Evolutionary conservation across 768 basidiomycete genomes (phyloP).

Genomic region (Termitomyces sp.): DNA sequence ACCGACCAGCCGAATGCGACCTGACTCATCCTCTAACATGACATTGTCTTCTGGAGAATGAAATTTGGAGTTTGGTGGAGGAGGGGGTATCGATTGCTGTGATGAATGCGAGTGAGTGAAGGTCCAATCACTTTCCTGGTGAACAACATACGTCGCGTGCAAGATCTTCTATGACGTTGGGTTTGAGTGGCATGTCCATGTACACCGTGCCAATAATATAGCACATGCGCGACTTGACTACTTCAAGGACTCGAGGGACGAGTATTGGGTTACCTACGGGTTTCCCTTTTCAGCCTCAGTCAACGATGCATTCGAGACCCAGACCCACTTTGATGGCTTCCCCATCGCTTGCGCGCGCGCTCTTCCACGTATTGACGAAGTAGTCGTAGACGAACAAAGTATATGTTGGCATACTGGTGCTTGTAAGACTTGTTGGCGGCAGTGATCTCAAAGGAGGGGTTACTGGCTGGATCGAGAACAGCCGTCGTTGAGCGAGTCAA

Average conservation of each 20-base stretch:
- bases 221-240: slow-evolving; percentile 78
- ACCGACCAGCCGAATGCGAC: slow-evolving; percentile 85
- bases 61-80: slow-evolving; percentile 70
- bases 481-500: slow-evolving; percentile 30
- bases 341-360: slow-evolving; percentile 36
- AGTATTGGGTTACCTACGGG: slow-evolving; percentile 57
- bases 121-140: background rate
- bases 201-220: slow-evolving; percentile 95
- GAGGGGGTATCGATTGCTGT: slow-evolving; percentile 86
- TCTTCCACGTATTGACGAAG: slow-evolving; percentile 37
- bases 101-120: background rate
- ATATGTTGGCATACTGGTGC: slow-evolving; percentile 54
- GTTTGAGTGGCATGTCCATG: slow-evolving; percentile 98
- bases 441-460: slow-evolving; percentile 42
- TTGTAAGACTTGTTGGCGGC: slow-evolving; percentile 41
- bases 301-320: background rate
- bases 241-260: slow-evolving; percentile 82
- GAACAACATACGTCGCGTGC: slow-evolving; percentile 79
- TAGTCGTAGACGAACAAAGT: slow-evolving; percentile 39
- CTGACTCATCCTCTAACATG: slow-evolving; percentile 95
- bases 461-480: slow-evolving; percentile 28
- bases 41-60: slow-evolving; percentile 72
- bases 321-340: slow-evolving; percentile 30
- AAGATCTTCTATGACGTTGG: slow-evolving; percentile 95
- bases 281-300: background rate